Base-by-base conservation (phyloP, 2,329 filamentous ascomycete species). In the Arthrinium puccinioides region DNA sequence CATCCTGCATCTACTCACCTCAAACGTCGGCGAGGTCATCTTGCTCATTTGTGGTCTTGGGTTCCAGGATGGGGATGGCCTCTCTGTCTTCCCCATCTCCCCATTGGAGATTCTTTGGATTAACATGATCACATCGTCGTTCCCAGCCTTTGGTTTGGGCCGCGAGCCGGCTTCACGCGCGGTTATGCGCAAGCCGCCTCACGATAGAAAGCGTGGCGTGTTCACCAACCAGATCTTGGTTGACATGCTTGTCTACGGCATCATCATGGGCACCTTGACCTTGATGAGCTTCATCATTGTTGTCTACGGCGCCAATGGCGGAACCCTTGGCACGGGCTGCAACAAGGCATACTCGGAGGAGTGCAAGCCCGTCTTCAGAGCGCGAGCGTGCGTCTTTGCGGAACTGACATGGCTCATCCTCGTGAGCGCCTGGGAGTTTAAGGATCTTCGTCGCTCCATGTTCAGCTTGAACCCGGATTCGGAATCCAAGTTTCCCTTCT, bases 41-140 rank as follows among this genome's bases (percentile, higher is more conserved):
- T 80, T 87, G 1, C 69, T 94, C 13, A 77, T 94, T 19, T 80
- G 87, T 26, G 88, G 88, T 37, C 76, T 94, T 4, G 83, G 72
- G 0, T 94, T 94, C 65, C 84, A 87, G 51, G 88, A 94, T 53
- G 47, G 61, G 3, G 65, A 69, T 9, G 72, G 76, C 8, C 72
- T 85, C 43, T 92, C 87, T 0, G 87, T 94, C 9, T 94, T 94
- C 59, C 88, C 87, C 5, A 76, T 94, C 30, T 79, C 85, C 0
- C 87, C 88, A 1, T 78, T 94, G 9, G 82, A 94, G 51, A 90
- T 94, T 44, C 74, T 95, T 41, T 95, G 87, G 87, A 87, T 95
- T 58, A 94, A 94, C 61, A 90, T 94, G 84, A 75, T 92, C 38
- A 95, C 88, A 0, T 90, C 85, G 27, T 85, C 82, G 2, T 79